phyloP scores from a whole-genome alignment of 192 early-diverging fungal species.

The Coemansia pectinata region DNA sequence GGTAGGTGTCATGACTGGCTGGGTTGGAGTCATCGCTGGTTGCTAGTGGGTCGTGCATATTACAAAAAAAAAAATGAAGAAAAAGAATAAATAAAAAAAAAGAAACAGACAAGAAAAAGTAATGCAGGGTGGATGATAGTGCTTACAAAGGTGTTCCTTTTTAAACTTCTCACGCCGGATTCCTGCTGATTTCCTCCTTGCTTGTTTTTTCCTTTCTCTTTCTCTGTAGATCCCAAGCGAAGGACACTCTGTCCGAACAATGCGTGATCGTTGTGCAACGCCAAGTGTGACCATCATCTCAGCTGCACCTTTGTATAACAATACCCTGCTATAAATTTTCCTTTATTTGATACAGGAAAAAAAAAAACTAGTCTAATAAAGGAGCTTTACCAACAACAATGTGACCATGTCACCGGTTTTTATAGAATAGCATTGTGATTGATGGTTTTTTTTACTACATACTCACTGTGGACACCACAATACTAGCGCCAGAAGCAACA shows the following conservation, averaged over 20 bases:
- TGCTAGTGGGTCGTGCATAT: background rate
- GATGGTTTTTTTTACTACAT: too few relatives aligned
- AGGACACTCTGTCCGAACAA: background rate
- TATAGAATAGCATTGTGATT: too few relatives aligned
- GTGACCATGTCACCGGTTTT: too few relatives aligned
- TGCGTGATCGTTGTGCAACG: background rate
- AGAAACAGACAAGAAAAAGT: background rate
- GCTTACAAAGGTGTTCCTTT: background rate
- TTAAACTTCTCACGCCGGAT: background rate
- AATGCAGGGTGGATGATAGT: background rate
- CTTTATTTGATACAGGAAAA: background rate
- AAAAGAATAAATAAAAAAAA: background rate
- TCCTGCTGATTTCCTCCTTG: background rate
- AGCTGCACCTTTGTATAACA: background rate
- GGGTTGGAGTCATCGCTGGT: background rate
- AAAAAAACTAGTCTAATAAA: too few relatives aligned
- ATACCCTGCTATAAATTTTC: background rate
- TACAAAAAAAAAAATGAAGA: background rate
- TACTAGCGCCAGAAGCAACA: too few relatives aligned
- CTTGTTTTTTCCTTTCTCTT: background rate
- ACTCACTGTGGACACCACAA: too few relatives aligned
- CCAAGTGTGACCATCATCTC: background rate
- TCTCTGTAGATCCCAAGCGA: background rate
- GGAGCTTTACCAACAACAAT: too few relatives aligned
- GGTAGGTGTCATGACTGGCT: background rate